Base-by-base conservation (phyloP, 1,284 basidiomycete species). In the Macrocybe sp. region DNA sequence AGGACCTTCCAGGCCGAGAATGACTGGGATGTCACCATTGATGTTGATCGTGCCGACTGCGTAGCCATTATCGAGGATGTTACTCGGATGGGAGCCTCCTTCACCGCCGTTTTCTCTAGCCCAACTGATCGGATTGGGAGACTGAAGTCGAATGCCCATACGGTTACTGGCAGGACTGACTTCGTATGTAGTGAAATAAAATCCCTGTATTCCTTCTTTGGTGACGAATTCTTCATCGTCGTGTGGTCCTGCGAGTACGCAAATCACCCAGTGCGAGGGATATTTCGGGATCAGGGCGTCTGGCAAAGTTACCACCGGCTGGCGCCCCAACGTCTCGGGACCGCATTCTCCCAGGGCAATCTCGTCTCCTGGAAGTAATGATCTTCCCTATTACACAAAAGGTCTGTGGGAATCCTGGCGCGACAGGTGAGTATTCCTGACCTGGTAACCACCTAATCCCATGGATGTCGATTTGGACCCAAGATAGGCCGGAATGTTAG, bases 1-100 rank as follows among this genome's bases (percentile, higher is more conserved):
- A 0, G 81, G 83, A 0, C 78, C 79, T 56, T 85, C 85, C 30
- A 74, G 70, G 1, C 76, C 75, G 37, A 87, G 63, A 22, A 86
- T 76, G 2, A 88, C 83, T 0, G 86, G 83, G 0, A 83, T 84
- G 57, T 89, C 84, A 2, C 85, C 86, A 55, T 87, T 88, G 54
- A 85, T 54, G 53, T 83, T 82, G 52, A 88, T 61, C 1, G 77
- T 73, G 4, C 81, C 82, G 16, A 70, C 65, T 0, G 78, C 74
- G 57, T 87, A 88, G 2, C 78, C 81, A 50, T 84, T 82, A 54
- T 87, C 84, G 14, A 85, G 72, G 42, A 87, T 80, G 55, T 88
- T 88, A 36, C 76, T 79, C 0, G 85, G 84, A 60, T 89, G 86
- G 8, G 79, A 78, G 0, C 85, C 85, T 6, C 85, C 85, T 57